Evolutionary conservation across 352 stramenopile genomes (phyloP).

Genomic region (Phytophthora melonis): DNA sequence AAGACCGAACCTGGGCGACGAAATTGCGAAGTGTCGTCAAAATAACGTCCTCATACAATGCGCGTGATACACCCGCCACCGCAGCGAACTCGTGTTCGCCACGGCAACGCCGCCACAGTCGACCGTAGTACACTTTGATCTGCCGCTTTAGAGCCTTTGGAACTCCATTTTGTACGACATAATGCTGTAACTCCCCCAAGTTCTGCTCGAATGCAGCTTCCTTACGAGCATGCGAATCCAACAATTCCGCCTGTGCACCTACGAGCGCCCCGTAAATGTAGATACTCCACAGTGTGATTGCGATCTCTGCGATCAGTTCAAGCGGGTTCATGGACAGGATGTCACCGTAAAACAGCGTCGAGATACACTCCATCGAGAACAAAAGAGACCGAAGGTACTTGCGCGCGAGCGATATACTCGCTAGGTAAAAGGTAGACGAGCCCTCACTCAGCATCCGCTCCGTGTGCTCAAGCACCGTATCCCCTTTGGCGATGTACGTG

Average conservation of each 20-base stretch:
- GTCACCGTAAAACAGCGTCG: conserved; percentile 54
- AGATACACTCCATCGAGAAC: conserved; percentile 69
- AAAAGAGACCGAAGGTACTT: conserved; percentile 72
- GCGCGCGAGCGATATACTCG: conserved; percentile 48
- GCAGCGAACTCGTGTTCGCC: conserved; percentile 62
- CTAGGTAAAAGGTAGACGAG: conserved; percentile 3
- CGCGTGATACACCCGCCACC: conserved; percentile 53
- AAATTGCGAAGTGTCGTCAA: conserved; percentile 60
- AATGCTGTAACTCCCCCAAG: conserved; percentile 66
- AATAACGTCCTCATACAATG: conserved; percentile 66
- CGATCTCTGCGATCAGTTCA: conserved; percentile 63
- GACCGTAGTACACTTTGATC: conserved; percentile 73
- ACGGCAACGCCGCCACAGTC: conserved; percentile 59
- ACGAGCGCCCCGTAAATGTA: conserved; percentile 59
- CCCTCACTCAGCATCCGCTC: conserved; percentile 21
- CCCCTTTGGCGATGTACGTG: conserved; percentile 26
- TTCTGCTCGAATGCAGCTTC: conserved; percentile 72
- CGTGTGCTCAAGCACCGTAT: conserved; percentile 7
- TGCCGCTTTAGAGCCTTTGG: conserved; percentile 70
- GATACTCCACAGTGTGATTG: conserved; percentile 61
- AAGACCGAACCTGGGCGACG: conserved; percentile 56
- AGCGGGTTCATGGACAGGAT: conserved; percentile 66
- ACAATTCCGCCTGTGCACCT: conserved; percentile 52
- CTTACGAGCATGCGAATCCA: conserved; percentile 50
- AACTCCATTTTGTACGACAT: conserved; percentile 65